Evolutionary conservation across 495 filamentous ascomycete species (phyloP).

Genomic region (Podospora sp.): DNA sequence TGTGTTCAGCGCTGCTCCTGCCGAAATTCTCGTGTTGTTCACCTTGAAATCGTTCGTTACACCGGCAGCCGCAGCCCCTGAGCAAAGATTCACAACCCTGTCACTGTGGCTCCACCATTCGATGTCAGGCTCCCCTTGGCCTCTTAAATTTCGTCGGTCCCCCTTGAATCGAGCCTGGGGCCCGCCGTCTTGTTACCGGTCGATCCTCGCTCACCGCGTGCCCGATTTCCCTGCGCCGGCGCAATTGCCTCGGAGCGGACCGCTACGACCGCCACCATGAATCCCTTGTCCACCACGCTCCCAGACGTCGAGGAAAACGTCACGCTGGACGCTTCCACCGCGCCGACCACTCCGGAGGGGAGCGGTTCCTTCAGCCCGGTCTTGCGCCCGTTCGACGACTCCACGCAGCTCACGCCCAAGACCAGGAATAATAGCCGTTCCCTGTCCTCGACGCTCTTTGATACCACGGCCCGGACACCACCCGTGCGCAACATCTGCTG

Average conservation of each 20-base stretch:
- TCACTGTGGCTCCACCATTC: conserved; percentile 1
- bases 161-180: conserved; percentile 5
- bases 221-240: neutral
- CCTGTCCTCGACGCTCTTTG: conserved; percentile 24
- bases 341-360: conserved; percentile 57
- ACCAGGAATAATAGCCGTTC: conserved; percentile 22
- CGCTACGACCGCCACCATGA: conserved; percentile 11
- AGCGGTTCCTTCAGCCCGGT: conserved; percentile 49
- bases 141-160: conserved; percentile 21
- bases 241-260: neutral
- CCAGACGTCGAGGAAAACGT: conserved; percentile 28
- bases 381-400: conserved; percentile 35
- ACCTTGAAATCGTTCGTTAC: neutral
- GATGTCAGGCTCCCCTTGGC: conserved; percentile 8
- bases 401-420: conserved; percentile 23
- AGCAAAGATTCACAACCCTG: neutral
- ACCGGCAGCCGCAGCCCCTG: neutral
- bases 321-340: conserved; percentile 43
- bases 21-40: neutral
- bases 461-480: conserved; percentile 20
- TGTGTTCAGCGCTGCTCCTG: neutral
- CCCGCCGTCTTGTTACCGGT: neutral
- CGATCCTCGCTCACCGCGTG: conserved; percentile 3
- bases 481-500: conserved; percentile 52
- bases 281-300: conserved; percentile 12